These are phyloP conservation scores for Blepharisma japonicum DNA, from an alignment of 73 alveolate species.

Conservation along the genomic window DNA sequence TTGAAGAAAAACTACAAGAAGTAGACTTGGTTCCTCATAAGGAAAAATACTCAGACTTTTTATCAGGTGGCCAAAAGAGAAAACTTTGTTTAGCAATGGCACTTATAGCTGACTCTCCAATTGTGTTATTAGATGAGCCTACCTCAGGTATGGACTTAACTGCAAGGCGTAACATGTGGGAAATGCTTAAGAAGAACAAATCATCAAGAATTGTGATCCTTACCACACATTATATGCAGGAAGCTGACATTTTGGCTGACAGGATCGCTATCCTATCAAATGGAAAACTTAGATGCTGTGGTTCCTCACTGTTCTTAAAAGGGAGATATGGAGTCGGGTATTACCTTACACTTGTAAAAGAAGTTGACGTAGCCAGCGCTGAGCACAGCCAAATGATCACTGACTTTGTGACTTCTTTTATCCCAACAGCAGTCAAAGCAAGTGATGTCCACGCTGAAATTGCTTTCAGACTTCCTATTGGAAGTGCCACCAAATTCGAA, in stretches of 20 bases:
- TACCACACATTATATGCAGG: conserved; percentile 89
- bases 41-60: conserved; percentile 56
- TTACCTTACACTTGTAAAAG: conserved; percentile 74
- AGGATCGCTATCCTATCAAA: conserved; percentile 80
- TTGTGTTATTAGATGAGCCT: conserved; percentile 93
- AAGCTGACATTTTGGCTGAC: conserved; percentile 84
- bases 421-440: conserved; percentile 31
- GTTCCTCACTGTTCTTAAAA: conserved; percentile 65
- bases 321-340: conserved; percentile 81
- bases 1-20: conserved; percentile 56
- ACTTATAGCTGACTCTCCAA: conserved; percentile 83
- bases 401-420: conserved; percentile 24
- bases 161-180: conserved; percentile 85
- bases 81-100: conserved; percentile 92
- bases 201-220: conserved; percentile 67
- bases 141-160: conserved; percentile 94
- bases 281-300: conserved; percentile 65
- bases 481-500: conserved; percentile 49
- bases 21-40: conserved; percentile 56
- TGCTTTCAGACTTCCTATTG: conserved; percentile 61
- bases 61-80: conserved; percentile 92
- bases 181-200: conserved; percentile 64
- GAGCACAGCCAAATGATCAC: conserved; percentile 14
- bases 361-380: conserved; percentile 37
- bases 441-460: conserved; percentile 66